These are phyloP conservation scores for Voacanga thouarsii DNA, from an alignment of 257 asterid genomes.

Conservation along the genomic window DNA sequence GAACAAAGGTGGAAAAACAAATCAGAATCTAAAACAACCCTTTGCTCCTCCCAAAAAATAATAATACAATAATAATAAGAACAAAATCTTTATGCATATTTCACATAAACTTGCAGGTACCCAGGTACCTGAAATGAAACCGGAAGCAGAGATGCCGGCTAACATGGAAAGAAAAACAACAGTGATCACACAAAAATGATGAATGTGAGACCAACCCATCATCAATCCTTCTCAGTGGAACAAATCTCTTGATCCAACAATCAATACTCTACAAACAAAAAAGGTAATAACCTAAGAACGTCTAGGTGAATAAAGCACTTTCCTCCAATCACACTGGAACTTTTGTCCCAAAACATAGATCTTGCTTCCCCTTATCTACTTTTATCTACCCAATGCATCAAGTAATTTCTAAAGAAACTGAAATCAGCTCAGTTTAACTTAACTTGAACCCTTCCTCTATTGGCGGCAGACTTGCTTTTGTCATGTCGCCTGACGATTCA, in stretches of 20 bases:
- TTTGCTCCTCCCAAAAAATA: no score
- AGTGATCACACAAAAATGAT: conserved; percentile 28
- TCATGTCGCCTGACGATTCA: no score
- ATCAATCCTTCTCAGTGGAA: not conserved
- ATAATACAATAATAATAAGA: no score
- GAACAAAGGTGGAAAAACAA: not conserved
- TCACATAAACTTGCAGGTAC: no score
- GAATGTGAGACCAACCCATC: conserved; percentile 30
- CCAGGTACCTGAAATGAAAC: conserved; percentile 51
- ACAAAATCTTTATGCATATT: no score
- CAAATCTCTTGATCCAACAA: conserved; percentile 14
- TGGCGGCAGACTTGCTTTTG: no score
- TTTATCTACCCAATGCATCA: not conserved
- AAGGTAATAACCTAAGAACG: no score
- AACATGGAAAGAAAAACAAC: conserved; percentile 34
- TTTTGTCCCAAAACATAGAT: not conserved
- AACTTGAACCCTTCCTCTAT: no score
- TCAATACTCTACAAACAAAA: no score
- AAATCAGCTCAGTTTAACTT: no score
- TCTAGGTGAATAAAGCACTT: no score
- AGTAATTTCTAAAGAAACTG: no score
- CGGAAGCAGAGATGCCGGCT: conserved; percentile 38
- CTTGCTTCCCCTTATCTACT: not conserved
- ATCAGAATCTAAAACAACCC: not conserved
- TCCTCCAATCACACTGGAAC: conserved; percentile 2